phyloP scores from a whole-genome alignment of 179 eudicot genomes.

The Pouteria campechiana region DNA sequence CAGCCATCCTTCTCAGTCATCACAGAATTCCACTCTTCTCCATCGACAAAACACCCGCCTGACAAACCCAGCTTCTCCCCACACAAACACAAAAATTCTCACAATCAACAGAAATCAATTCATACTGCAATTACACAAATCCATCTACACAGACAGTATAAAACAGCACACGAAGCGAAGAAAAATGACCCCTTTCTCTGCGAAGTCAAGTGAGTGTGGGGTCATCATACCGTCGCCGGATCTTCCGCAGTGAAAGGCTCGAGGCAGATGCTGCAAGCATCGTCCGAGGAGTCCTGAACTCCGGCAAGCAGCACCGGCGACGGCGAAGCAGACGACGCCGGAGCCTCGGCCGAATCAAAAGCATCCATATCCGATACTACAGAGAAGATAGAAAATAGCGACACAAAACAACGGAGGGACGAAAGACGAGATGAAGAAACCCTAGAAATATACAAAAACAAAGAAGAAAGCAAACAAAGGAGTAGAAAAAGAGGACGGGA shows the following conservation, averaged over 20 bases:
- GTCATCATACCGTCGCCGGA: slow-evolving; percentile 46
- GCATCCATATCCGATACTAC: slow-evolving; percentile 4
- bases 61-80: not conserved
- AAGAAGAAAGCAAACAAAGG: not conserved
- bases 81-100: not conserved
- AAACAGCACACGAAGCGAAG: too few relatives aligned
- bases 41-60: not conserved
- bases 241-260: slow-evolving; percentile 43
- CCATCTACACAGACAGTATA: not conserved
- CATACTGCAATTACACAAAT: not conserved
- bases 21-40: too few relatives aligned
- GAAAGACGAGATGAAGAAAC: not conserved
- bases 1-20: too few relatives aligned
- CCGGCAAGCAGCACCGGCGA: not conserved
- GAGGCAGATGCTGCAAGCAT: slow-evolving; percentile 73
- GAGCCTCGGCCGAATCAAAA: not conserved
- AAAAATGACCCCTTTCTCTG: too few relatives aligned
- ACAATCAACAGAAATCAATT: not conserved
- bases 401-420: slow-evolving; percentile 3
- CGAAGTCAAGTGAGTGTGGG: too few relatives aligned
- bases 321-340: slow-evolving; percentile 10
- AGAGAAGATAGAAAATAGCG: not conserved
- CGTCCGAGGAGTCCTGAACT: slow-evolving; percentile 20
- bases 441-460: slow-evolving; percentile 4
- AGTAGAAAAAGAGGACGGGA: slow-evolving; percentile 3